phyloP scores from a whole-genome alignment of 1,284 basidiomycete genomes.

The Trichosporon faecale region DNA sequence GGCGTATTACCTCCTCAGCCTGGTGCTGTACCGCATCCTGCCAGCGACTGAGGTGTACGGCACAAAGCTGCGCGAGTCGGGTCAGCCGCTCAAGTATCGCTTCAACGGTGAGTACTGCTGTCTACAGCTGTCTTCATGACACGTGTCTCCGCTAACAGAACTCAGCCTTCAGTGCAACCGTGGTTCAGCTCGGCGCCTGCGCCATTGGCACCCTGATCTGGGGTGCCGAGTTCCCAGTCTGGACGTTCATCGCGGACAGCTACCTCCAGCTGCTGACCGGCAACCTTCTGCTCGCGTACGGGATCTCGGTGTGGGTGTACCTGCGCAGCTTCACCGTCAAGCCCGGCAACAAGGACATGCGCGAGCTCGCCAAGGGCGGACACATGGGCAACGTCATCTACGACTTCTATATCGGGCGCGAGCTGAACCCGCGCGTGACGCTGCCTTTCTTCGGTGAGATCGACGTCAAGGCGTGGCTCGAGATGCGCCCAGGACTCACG shows the following conservation, averaged over 20 bases:
- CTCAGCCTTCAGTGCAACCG: slow-evolving; percentile 7
- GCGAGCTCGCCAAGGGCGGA: slow-evolving; percentile 13
- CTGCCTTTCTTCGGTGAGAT: slow-evolving; percentile 15
- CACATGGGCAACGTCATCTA: slow-evolving; percentile 14
- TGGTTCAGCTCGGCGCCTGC: slow-evolving; percentile 9
- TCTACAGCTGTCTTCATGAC: not conserved
- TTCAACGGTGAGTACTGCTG: slow-evolving; percentile 6
- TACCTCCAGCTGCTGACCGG: slow-evolving; percentile 14
- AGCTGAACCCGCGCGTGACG: slow-evolving; percentile 16
- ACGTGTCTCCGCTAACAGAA: not conserved
- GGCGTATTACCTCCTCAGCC: slow-evolving; percentile 13
- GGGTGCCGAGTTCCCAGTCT: slow-evolving; percentile 15
- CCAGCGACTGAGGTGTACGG: slow-evolving; percentile 10
- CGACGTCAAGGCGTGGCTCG: slow-evolving; percentile 35
- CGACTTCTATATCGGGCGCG: slow-evolving; percentile 17
- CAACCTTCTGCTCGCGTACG: slow-evolving; percentile 9
- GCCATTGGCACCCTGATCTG: slow-evolving; percentile 9
- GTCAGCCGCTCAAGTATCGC: slow-evolving; percentile 15
- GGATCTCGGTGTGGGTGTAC: slow-evolving; percentile 10
- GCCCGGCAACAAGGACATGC: slow-evolving; percentile 9
- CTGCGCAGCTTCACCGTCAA: slow-evolving; percentile 13
- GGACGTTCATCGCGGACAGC: slow-evolving; percentile 14
- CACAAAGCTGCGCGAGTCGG: slow-evolving; percentile 18
- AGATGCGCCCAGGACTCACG: slow-evolving; percentile 23
- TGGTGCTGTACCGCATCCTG: slow-evolving; percentile 13